Evolutionary conservation across 2,329 filamentous ascomycete genomes (phyloP).

Genomic region (Xylariaceae sp.): DNA sequence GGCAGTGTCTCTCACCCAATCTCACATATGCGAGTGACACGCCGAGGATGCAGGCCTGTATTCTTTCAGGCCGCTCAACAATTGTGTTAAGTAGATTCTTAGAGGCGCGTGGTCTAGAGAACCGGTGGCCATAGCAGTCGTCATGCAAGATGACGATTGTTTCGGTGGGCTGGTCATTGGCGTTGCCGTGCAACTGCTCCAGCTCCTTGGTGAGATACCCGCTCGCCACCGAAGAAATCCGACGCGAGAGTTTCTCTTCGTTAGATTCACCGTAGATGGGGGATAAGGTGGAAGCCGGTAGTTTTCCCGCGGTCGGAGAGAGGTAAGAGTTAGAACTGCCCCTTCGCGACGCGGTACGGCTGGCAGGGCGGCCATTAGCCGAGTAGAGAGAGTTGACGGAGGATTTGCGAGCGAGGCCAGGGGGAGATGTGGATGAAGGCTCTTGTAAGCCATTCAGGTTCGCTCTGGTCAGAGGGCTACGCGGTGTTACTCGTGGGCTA

Average conservation of each 20-base stretch:
- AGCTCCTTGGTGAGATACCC: conserved; percentile 68
- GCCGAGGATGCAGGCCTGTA: conserved; percentile 77
- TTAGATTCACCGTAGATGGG: conserved; percentile 30
- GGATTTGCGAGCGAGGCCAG: conserved; percentile 49
- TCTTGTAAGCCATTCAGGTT: conserved; percentile 33
- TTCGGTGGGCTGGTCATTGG: conserved; percentile 43
- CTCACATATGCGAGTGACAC: conserved; percentile 84
- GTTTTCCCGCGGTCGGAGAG: conserved; percentile 39
- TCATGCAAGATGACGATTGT: conserved; percentile 87
- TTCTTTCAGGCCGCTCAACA: conserved; percentile 86
- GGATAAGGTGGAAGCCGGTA: conserved; percentile 33
- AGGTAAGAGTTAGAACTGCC: conserved; percentile 43
- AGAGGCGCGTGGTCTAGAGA: conserved; percentile 72
- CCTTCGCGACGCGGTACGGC: conserved; percentile 41
- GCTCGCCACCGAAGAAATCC: conserved; percentile 54
- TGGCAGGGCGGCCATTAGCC: conserved; percentile 37
- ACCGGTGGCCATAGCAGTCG: conserved; percentile 91
- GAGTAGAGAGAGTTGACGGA: conserved; percentile 55
- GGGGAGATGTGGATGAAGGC: conserved; percentile 46
- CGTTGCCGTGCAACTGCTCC: conserved; percentile 50
- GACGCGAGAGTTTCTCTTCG: conserved; percentile 39
- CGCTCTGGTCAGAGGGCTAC: conserved; percentile 39
- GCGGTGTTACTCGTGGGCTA: conserved; percentile 35
- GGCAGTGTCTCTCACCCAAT: conserved; percentile 74
- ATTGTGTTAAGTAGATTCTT: conserved; percentile 69